These are phyloP conservation scores for Geotrichum fermentans DNA, from an alignment of 1,139 yeast species.

Conservation along the genomic window DNA sequence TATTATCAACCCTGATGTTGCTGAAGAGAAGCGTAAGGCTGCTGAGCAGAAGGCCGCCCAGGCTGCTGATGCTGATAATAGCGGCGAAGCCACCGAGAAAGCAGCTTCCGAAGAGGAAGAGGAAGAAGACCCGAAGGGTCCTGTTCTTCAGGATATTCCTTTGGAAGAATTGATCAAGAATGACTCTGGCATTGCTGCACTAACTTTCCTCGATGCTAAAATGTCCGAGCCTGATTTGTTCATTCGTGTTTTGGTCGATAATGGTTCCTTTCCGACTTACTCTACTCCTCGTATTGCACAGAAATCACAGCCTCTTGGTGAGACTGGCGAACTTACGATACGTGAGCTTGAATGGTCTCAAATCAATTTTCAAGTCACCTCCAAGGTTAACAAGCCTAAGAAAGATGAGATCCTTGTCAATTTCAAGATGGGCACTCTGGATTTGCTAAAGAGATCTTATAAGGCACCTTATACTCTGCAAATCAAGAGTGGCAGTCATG, in stretches of 20 bases:
- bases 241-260: constrained; percentile 73
- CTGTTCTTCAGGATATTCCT: constrained; percentile 53
- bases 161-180: constrained; percentile 58
- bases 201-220: constrained; percentile 57
- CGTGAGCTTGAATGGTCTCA: constrained; percentile 75
- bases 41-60: constrained; percentile 37
- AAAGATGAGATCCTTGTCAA: constrained; percentile 60
- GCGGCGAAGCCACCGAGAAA: constrained; percentile 20
- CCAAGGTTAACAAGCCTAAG: constrained; percentile 45
- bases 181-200: constrained; percentile 72
- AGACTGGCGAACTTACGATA: constrained; percentile 67
- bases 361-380: constrained; percentile 56
- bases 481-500: constrained; percentile 48
- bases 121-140: constrained; percentile 26
- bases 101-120: constrained; percentile 19
- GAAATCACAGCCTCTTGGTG: constrained; percentile 28
- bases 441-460: constrained; percentile 63
- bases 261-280: constrained; percentile 58
- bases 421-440: constrained; percentile 60
- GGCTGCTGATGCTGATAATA: constrained; percentile 28
- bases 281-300: constrained; percentile 46
- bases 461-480: constrained; percentile 53
- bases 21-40: constrained; percentile 40
- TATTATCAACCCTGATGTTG: constrained; percentile 69
- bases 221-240: constrained; percentile 49